Percentiles rank a stretch among this genome's conserved stretches.
These are phyloP conservation scores for Nannochloropsis salina DNA, from an alignment of 108 stramenopile species.

Conservation along the genomic window DNA sequence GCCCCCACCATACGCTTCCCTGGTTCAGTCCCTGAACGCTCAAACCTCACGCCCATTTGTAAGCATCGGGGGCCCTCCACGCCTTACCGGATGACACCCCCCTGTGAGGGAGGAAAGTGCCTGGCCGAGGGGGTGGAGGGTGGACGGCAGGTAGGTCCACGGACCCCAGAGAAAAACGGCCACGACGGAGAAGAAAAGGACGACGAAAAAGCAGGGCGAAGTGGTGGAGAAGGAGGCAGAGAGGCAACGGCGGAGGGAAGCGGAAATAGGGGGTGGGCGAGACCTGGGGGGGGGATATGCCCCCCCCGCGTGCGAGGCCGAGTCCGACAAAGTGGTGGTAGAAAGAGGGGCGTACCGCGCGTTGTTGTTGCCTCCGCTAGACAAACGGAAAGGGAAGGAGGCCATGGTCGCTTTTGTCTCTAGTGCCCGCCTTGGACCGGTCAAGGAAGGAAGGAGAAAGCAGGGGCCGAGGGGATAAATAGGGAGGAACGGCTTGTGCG, in stretches of 20 bases:
- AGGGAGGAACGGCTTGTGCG: too few relatives aligned
- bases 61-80: too few relatives aligned
- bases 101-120: not conserved
- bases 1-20: not conserved
- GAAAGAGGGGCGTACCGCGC: not conserved
- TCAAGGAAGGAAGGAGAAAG: too few relatives aligned
- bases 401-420: not conserved
- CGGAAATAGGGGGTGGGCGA: not conserved
- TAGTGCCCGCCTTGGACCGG: too few relatives aligned
- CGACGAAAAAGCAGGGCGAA: conserved; percentile 6
- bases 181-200: conserved; percentile 1
- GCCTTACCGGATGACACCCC: conserved; percentile 9
- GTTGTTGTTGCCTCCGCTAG: not conserved
- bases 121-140: not conserved
- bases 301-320: conserved; percentile 8
- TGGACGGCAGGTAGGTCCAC: not conserved
- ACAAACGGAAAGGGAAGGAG: not conserved
- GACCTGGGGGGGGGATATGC: not conserved
- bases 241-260: not conserved
- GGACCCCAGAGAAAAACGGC: not conserved
- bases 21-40: not conserved
- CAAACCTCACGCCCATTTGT: too few relatives aligned
- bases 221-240: not conserved
- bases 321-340: not conserved
- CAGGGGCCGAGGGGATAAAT: too few relatives aligned